Conservation (phyloP, 179 eudicot genomes). For the Camellia oleifera region DNA sequence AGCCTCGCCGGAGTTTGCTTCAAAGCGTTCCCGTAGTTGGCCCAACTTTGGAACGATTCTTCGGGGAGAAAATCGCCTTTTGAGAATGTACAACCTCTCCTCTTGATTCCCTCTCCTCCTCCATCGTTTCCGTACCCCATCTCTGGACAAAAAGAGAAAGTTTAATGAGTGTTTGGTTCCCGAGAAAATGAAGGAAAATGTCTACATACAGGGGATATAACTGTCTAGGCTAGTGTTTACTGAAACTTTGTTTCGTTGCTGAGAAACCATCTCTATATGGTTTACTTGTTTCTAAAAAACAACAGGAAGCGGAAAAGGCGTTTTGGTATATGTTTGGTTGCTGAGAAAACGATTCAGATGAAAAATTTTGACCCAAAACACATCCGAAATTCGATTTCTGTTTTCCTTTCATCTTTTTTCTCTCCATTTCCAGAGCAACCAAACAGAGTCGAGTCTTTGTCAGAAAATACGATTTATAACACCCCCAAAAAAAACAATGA, state of each 20-base stretch:
- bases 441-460: neutral
- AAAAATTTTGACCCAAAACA: neutral
- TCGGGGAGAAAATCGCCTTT: constrained; percentile 49
- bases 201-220: neutral
- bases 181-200: neutral
- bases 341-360: neutral
- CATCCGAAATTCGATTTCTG: no score
- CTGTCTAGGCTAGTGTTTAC: no score
- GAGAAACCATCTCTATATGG: neutral
- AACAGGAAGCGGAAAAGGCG: no score
- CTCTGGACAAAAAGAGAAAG: neutral
- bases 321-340: neutral
- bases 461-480: neutral
- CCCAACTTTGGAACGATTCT: constrained; percentile 50
- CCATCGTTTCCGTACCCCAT: constrained; percentile 11
- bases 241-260: neutral
- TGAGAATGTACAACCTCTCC: constrained; percentile 28
- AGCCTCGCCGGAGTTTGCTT: constrained; percentile 39
- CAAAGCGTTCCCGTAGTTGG: constrained; percentile 36
- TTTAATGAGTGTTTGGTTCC: neutral
- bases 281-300: no score
- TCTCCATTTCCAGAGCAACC: no score
- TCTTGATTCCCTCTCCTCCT: constrained; percentile 13
- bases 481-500: no score
- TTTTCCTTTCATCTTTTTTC: no score